Evolutionary conservation across 2,329 filamentous ascomycete genomes (phyloP), one percentile per base, ranked within the genome.

Genomic region (Neonectria punicea): DNA sequence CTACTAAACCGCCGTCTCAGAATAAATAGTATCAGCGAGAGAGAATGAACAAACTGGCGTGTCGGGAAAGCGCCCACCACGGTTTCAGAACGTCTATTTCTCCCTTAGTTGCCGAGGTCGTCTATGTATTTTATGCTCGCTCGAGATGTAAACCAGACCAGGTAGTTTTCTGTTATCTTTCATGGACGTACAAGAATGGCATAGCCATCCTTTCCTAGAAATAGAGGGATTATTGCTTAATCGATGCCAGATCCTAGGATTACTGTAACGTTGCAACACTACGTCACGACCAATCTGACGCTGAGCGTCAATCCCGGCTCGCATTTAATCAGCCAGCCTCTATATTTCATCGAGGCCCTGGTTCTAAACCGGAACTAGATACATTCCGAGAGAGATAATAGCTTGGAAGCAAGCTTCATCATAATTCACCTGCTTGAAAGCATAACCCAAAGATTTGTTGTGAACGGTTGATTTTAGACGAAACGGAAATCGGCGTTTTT

Each of bases 11-110:
- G 16, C 36, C 5, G 36, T n/a, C 36, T 39, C 14, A 3, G 14
- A 16, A 39, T 14, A 16, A n/a, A 8, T n/a, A 1, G 14, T n/a
- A n/a, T 6, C 3, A 8, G n/a, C 4, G 1, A 2, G 6, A 2
- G 7, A 39, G 14, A 7, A 39, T 16, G 5, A 39, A 8, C 3
- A 39, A n/a, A 2, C 14, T 13, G 6, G 2, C 3, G 14, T 7
- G 7, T 39, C 14, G 3, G 34, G 16, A 16, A n/a, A n/a, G 5
- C 2, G 14, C 6, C 2, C 14, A 6, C 36, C 14, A 39, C 16
- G 5, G 7, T 39, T 16, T n/a, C 5, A 39, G 1, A 1, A 39
- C 36, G 1, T 39, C 36, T 8, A 16, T 39, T 39, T 16, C 16
- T n/a, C 36, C 5, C 6, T 39, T 13, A 7, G 6, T 39, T 39